A percentile compares a stretch with the other conserved stretches of the same genome.
Evolutionary conservation across 2,329 filamentous ascomycete species (phyloP).

Genomic region (Septoria linicola): DNA sequence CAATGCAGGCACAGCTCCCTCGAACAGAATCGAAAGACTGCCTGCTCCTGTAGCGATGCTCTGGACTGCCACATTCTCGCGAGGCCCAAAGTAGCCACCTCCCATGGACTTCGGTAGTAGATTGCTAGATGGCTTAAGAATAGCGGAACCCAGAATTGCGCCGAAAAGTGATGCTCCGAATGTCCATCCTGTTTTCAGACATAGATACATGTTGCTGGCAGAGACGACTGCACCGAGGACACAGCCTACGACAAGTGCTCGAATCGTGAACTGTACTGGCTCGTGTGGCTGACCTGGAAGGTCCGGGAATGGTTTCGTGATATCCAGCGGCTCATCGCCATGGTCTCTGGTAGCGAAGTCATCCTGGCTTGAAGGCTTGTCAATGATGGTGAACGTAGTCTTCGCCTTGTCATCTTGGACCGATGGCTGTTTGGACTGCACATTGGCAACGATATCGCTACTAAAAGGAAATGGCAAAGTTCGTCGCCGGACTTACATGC

Average conservation of each 20-base stretch:
- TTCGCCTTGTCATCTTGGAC: conserved; percentile 1
- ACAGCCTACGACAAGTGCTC: conserved; percentile 56
- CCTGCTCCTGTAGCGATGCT: conserved; percentile 57
- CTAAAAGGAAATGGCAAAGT: no score
- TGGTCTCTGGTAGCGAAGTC: not conserved
- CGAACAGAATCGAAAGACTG: conserved; percentile 56
- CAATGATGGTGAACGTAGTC: conserved; percentile 1
- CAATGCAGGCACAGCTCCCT: conserved; percentile 59
- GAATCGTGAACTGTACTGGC: conserved; percentile 46
- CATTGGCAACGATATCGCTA: not conserved
- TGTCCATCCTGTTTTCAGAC: conserved; percentile 48
- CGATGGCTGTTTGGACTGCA: not conserved
- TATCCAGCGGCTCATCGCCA: conserved; percentile 11
- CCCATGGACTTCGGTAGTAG: conserved; percentile 40
- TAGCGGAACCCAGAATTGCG: conserved; percentile 60
- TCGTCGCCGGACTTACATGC: conserved; percentile 4
- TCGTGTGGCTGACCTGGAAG: conserved; percentile 16
- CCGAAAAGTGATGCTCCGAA: conserved; percentile 38
- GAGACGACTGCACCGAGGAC: conserved; percentile 59
- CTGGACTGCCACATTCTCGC: conserved; percentile 55
- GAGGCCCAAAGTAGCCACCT: conserved; percentile 56
- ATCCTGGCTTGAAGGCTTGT: not conserved
- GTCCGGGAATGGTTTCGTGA: conserved; percentile 12
- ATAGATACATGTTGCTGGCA: conserved; percentile 61
- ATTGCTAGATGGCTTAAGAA: conserved; percentile 31